phyloP scores from a whole-genome alignment of 1,284 basidiomycete species.

The Cryptococcus sp. region DNA sequence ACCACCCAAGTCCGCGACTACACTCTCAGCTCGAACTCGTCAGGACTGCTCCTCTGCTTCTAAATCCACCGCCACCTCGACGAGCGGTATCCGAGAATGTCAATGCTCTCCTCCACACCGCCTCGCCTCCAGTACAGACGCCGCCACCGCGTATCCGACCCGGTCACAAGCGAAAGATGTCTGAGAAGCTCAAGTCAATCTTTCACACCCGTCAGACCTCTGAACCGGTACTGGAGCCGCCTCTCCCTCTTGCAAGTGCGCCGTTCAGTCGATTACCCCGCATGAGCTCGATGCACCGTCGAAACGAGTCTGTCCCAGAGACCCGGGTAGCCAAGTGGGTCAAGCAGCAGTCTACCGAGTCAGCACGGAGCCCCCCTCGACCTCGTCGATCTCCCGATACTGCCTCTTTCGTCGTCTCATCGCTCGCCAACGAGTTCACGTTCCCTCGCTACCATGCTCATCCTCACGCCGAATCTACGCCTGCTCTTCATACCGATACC shows the following conservation, averaged over 20 bases:
- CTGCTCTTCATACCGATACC: not conserved
- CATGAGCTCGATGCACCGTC: not conserved
- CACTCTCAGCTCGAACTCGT: not conserved
- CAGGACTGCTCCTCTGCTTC: not conserved
- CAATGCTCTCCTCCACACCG: not conserved
- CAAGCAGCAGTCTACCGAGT: not conserved
- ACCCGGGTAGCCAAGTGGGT: not conserved
- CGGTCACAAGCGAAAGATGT: not conserved
- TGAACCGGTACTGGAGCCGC: not conserved
- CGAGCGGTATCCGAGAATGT: not conserved
- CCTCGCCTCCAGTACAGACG: not conserved
- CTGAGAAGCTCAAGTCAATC: not conserved
- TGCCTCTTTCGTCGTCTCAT: slow-evolving; percentile 3
- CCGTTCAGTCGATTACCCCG: not conserved
- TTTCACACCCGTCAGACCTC: not conserved
- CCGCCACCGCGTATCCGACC: too few species aligned
- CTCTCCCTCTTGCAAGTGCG: not conserved
- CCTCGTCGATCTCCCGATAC: slow-evolving; percentile 4
- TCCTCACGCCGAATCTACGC: not conserved
- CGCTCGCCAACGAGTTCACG: not conserved
- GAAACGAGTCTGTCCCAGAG: not conserved
- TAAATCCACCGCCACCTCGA: not conserved
- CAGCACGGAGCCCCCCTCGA: not conserved
- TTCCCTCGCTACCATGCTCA: not conserved
- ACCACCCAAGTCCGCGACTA: too few species aligned